Evolutionary conservation across 2,329 filamentous ascomycete genomes (phyloP).

Genomic region (Orbilia brochopaga): DNA sequence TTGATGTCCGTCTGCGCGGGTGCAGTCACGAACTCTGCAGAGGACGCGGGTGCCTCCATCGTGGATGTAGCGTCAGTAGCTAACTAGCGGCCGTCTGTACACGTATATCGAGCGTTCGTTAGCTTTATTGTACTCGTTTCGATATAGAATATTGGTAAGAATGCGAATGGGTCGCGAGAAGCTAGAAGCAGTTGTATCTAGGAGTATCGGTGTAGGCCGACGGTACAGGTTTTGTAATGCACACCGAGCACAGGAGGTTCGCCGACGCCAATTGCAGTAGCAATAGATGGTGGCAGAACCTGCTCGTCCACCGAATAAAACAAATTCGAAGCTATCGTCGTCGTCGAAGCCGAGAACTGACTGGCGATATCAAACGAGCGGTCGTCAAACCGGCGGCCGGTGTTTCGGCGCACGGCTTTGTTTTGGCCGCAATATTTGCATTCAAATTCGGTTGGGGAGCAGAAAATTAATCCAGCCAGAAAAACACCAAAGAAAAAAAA

Average conservation of each 20-base stretch:
- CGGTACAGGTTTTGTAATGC: too few relatives aligned
- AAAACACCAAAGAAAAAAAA: conserved; percentile 18
- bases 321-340: neutral
- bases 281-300: too few relatives aligned
- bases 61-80: neutral
- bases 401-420: neutral
- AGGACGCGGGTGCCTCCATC: conserved; percentile 48
- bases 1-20: conserved; percentile 40
- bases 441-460: conserved; percentile 21
- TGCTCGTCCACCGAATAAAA: neutral
- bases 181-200: too few relatives aligned
- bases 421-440: neutral
- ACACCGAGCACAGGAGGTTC: too few relatives aligned
- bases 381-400: neutral
- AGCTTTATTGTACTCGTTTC: too few relatives aligned
- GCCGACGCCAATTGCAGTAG: too few relatives aligned
- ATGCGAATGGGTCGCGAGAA: too few relatives aligned
- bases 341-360: too few relatives aligned
- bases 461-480: conserved; percentile 50
- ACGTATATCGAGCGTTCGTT: too few relatives aligned
- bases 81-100: neutral
- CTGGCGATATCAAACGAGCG: too few relatives aligned
- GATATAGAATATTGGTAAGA: too few relatives aligned
- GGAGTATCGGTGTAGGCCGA: too few relatives aligned
- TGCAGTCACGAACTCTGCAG: conserved; percentile 40